Evolutionary conservation across 495 filamentous ascomycete genomes (phyloP).

Genomic region (Penicillium cosmopolitanum): DNA sequence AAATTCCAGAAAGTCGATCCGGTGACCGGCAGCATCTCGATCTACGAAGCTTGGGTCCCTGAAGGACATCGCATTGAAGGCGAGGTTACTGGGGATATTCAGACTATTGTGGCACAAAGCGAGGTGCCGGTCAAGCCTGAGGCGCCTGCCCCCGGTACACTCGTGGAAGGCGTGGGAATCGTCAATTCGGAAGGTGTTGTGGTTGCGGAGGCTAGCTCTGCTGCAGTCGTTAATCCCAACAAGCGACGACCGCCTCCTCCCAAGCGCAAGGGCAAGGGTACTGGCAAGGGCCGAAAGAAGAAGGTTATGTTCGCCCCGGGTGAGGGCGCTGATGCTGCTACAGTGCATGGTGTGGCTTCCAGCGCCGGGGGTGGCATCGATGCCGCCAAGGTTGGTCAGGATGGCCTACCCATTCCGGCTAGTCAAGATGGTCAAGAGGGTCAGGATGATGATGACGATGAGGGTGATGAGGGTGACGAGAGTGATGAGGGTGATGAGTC

Average conservation of each 20-base stretch:
- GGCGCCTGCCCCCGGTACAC: slow-evolving; percentile 57
- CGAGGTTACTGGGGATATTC: slow-evolving; percentile 66
- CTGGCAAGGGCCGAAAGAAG: slow-evolving; percentile 70
- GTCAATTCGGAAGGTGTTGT: slow-evolving; percentile 65
- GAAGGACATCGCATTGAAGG: slow-evolving; percentile 83
- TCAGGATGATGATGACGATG: slow-evolving; percentile 46
- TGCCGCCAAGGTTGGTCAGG: slow-evolving; percentile 39
- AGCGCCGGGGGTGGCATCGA: slow-evolving; percentile 23
- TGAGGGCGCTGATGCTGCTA: slow-evolving; percentile 42
- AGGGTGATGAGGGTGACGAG: slow-evolving; percentile 55
- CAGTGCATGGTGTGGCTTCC: slow-evolving; percentile 37
- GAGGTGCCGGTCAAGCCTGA: slow-evolving; percentile 45
- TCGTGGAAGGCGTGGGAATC: slow-evolving; percentile 64
- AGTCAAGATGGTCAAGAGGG: slow-evolving; percentile 45
- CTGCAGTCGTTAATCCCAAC: slow-evolving; percentile 46
- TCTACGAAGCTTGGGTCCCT: slow-evolving; percentile 78
- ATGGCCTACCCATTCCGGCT: slow-evolving; percentile 38
- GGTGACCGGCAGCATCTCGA: slow-evolving; percentile 70
- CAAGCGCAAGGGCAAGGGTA: slow-evolving; percentile 72
- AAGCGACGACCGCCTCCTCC: slow-evolving; percentile 73
- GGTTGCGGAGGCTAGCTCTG: slow-evolving; percentile 54
- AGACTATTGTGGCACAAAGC: slow-evolving; percentile 35
- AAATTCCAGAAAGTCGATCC: slow-evolving; percentile 78
- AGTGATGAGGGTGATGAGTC: slow-evolving; percentile 60
- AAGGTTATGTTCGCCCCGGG: slow-evolving; percentile 59